A percentile compares a stretch with the other conserved stretches of the same genome.
Conservation (phyloP, 2,329 filamentous ascomycete species). For the Cytospora chrysosperma region DNA sequence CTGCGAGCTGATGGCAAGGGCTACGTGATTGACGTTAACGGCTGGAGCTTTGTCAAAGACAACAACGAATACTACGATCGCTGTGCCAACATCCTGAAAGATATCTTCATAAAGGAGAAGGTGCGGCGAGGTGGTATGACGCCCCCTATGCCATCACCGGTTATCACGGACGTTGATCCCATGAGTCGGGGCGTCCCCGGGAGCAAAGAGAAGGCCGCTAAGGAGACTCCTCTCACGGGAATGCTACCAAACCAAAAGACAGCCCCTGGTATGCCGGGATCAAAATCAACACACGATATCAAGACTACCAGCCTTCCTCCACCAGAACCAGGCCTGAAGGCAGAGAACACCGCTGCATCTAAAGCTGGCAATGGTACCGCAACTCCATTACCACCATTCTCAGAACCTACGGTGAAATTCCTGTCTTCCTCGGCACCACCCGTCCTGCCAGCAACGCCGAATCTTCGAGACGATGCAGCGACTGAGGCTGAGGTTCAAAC, state of each 20-base stretch:
- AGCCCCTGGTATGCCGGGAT: constrained; percentile 7
- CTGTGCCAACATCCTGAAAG: constrained; percentile 78
- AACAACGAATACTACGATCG: constrained; percentile 98
- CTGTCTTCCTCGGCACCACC: constrained; percentile 41
- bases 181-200: constrained; percentile 28
- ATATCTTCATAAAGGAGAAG: constrained; percentile 84
- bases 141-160: constrained; percentile 51
- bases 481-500: constrained; percentile 43
- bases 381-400: constrained; percentile 29
- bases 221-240: constrained; percentile 25
- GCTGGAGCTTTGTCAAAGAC: constrained; percentile 99
- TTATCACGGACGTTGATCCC: constrained; percentile 40
- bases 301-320: background rate
- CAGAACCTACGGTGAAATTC: constrained; percentile 29
- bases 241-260: constrained; percentile 24
- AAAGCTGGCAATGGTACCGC: constrained; percentile 28
- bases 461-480: constrained; percentile 34
- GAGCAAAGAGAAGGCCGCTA: constrained; percentile 30
- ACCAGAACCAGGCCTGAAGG: constrained; percentile 29
- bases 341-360: constrained; percentile 29
- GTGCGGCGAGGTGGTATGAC: constrained; percentile 61
- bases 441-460: constrained; percentile 40
- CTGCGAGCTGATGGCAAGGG: constrained; percentile 85
- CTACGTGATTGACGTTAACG: constrained; percentile 98
- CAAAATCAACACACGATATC: constrained; percentile 17